Percentiles rank a stretch among this genome's conserved stretches.
Evolutionary conservation across 2,329 filamentous ascomycete genomes (phyloP).

Genomic region (Trichoderma atrobrunneum): DNA sequence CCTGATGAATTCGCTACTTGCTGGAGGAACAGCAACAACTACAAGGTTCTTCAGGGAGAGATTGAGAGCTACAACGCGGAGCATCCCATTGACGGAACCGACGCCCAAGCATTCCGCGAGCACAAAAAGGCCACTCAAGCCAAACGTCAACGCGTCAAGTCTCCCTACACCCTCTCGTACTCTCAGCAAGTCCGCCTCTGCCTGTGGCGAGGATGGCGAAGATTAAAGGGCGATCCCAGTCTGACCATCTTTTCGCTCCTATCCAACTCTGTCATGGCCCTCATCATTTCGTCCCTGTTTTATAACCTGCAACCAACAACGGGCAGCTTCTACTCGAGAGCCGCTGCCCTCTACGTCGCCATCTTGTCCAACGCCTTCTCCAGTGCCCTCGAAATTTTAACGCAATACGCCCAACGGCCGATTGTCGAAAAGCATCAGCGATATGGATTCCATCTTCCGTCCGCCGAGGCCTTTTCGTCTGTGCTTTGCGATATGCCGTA

Average conservation of each 20-base stretch:
- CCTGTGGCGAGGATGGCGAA: conserved; percentile 30
- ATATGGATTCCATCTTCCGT: conserved; percentile 41
- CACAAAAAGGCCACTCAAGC: conserved; percentile 20
- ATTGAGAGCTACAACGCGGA: conserved; percentile 28
- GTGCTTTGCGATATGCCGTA: conserved; percentile 44
- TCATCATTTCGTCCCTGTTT: conserved; percentile 53
- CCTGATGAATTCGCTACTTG: conserved; percentile 36
- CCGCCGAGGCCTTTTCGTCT: conserved; percentile 35
- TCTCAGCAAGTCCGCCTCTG: conserved; percentile 42
- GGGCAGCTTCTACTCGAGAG: conserved; percentile 43
- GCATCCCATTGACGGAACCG: conserved; percentile 22
- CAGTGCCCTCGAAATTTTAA: conserved; percentile 37
- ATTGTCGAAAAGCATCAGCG: conserved; percentile 41
- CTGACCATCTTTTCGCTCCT: conserved; percentile 18
- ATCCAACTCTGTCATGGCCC: conserved; percentile 45
- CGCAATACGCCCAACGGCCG: conserved; percentile 37
- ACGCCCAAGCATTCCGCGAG: conserved; percentile 18
- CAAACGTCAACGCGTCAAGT: conserved; percentile 40
- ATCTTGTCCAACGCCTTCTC: conserved; percentile 52
- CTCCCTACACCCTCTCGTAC: conserved; percentile 47
- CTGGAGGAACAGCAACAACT: conserved; percentile 29
- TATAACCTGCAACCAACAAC: conserved; percentile 44
- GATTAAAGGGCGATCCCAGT: conserved; percentile 17
- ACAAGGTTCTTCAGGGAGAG: conserved; percentile 27
- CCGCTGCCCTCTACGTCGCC: conserved; percentile 52